Conservation (phyloP, 2,329 filamentous ascomycete species). For the Penicillium sp. region DNA sequence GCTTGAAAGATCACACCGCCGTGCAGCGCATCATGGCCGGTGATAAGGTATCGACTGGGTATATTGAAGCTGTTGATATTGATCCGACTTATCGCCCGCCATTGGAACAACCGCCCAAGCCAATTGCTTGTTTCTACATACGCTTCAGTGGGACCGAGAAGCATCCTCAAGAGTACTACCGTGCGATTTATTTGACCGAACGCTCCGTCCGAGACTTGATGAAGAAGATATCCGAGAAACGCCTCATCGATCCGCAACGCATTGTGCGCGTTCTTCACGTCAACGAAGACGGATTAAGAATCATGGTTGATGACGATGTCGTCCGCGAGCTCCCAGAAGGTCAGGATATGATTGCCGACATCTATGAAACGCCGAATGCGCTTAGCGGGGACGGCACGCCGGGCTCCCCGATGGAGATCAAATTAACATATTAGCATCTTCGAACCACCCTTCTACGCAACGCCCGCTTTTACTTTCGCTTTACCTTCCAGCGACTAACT, state of each 20-base stretch:
- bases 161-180: conserved; percentile 59
- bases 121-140: conserved; percentile 83
- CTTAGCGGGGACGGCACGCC: conserved; percentile 6
- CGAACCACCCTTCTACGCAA: conserved; percentile 14
- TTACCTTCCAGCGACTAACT: too few species aligned
- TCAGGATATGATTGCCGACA: conserved; percentile 75
- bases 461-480: background rate
- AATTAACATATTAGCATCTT: conserved; percentile 50
- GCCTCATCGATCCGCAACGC: conserved; percentile 66
- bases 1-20: conserved; percentile 20
- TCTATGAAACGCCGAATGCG: conserved; percentile 50
- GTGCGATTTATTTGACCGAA: conserved; percentile 77
- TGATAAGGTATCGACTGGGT: conserved; percentile 57
- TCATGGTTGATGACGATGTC: conserved; percentile 87
- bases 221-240: conserved; percentile 68
- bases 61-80: conserved; percentile 89
- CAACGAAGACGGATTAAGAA: conserved; percentile 67
- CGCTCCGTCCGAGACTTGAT: conserved; percentile 71
- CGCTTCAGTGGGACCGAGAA: conserved; percentile 51
- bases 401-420: conserved; percentile 42
- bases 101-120: conserved; percentile 62
- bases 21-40: conserved; percentile 25
- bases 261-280: conserved; percentile 67
- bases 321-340: conserved; percentile 78
- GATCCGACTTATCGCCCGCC: conserved; percentile 79